phyloP scores from a whole-genome alignment of 257 asterid genomes.

The Plectranthus barbatus region DNA sequence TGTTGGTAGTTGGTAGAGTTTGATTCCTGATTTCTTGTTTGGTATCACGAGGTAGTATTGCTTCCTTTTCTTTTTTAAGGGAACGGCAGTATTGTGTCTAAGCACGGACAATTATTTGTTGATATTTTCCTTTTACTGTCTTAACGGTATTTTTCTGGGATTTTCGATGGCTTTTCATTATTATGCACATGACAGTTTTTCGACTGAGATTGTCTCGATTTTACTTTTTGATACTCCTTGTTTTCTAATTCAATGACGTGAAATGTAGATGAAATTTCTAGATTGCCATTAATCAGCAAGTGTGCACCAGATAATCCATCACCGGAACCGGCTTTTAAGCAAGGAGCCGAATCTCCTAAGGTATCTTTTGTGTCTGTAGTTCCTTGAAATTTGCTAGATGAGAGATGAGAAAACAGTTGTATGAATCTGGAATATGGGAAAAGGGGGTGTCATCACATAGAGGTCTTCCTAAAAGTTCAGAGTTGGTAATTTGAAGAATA shows the following conservation, averaged over 20 bases:
- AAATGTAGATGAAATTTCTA: constrained; percentile 33
- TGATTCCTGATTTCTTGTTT: background rate
- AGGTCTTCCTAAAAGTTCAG: too few relatives aligned
- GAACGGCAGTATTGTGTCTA: background rate
- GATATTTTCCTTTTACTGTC: background rate
- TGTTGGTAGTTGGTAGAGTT: background rate
- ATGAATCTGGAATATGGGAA: background rate
- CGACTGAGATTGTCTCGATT: background rate
- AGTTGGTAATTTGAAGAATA: too few relatives aligned
- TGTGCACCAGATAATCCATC: constrained; percentile 28
- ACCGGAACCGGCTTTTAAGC: constrained; percentile 23
- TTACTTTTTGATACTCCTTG: background rate
- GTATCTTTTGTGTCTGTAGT: constrained; percentile 20
- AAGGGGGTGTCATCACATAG: background rate
- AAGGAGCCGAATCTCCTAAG: constrained; percentile 27
- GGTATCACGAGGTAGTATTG: background rate
- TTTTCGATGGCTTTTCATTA: background rate
- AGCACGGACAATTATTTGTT: too few relatives aligned
- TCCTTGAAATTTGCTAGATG: background rate
- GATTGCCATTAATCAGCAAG: constrained; percentile 22
- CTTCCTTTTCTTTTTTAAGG: too few relatives aligned
- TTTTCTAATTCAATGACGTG: background rate
- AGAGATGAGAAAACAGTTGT: background rate
- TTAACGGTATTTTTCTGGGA: background rate
- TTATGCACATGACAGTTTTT: too few relatives aligned